Conservation (phyloP, 495 filamentous ascomycete genomes). For the Neurospora sp. region DNA sequence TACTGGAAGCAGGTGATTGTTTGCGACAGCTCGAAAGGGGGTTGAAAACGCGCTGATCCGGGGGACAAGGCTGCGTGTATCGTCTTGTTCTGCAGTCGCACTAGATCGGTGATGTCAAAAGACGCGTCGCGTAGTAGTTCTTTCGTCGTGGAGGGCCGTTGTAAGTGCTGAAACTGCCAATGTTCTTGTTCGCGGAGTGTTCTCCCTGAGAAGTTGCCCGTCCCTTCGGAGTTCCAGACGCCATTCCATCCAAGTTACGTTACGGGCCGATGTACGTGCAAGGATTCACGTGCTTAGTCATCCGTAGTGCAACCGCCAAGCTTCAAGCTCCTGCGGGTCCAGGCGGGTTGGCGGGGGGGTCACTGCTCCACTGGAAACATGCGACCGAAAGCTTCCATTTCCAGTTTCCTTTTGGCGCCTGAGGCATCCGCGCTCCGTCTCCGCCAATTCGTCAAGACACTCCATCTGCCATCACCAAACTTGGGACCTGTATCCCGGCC, state of each 20-base stretch:
- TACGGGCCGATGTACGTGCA: neutral
- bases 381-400: neutral
- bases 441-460: constrained; percentile 12
- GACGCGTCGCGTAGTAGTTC: neutral
- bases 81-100: neutral
- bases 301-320: neutral
- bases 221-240: neutral
- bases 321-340: neutral
- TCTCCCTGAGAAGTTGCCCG: neutral
- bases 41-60: constrained; percentile 5
- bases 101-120: neutral
- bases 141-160: neutral
- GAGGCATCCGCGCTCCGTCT: constrained; percentile 1
- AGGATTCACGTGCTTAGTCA: neutral
- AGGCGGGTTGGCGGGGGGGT: neutral
- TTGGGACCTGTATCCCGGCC: neutral
- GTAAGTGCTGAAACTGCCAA: neutral
- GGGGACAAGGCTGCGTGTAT: neutral
- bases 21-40: neutral
- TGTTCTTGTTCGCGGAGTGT: neutral
- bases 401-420: constrained; percentile 4
- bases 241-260: neutral
- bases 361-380: neutral
- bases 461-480: neutral
- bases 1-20: neutral